Evolutionary conservation across 441 rosid species (phyloP), one percentile per base, ranked within the genome.

Genomic region (Melastoma candidum): DNA sequence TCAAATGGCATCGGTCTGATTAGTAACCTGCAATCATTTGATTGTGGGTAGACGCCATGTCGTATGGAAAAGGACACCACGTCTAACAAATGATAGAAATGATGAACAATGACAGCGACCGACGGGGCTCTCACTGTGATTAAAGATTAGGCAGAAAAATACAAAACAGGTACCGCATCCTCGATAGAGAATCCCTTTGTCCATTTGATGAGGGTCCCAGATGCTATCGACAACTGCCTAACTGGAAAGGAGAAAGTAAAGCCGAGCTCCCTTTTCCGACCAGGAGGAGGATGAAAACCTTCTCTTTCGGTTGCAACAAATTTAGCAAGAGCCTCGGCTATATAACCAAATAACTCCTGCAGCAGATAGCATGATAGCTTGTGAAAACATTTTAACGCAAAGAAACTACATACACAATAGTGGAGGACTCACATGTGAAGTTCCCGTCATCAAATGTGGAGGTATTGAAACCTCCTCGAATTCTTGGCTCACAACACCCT

Each of bases 211-310:
- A 71, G 68, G 46, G 60, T 67, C 58, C 75, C 75, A 0, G 71
- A 51, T 24, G 58, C 44, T 10, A 71, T 63, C 1, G 75, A 71
- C 12, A 63, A 58, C 44, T 67, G 75, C 66, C 62, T 55, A 44
- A 80, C 81, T 13, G 75, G 75, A 61, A 71, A 71, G 0, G 71
- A 71, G 68, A 71, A 71, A 26, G 75, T 71, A 64, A 71, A 71
- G 2, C 75, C 75, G 2, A 71, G 60, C 56, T 71, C 71, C 60
- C 75, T 67, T 44, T 63, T 57, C 43, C 59, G 60, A 45, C 64
- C 69, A 12, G 64, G 59, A 14, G 54, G 17, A 36, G 60, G 66
- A 39, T 60, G 53, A 27, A 47, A 67, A 14, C 60, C 66, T 54
- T 49, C 58, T 53, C 52, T 61, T 60, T 71, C 75, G 44, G 58